Base-by-base conservation (phyloP, 163 green algal species). In the Chlamydomonas reinhardtii region DNA sequence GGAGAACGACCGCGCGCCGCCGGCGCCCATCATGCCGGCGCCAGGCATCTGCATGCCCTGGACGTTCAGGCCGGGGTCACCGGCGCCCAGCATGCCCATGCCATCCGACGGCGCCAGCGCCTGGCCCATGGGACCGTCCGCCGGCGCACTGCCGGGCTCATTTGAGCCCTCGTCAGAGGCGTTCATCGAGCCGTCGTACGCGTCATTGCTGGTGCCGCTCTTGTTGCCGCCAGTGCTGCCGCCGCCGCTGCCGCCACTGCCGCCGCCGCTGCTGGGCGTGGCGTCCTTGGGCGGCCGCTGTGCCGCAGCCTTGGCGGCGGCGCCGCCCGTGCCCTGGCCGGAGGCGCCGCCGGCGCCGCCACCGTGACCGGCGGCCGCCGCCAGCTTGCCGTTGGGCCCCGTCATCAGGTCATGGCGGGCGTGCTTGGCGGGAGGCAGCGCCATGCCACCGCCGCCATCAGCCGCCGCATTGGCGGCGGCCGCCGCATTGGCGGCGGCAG, bases 111-210 rank as follows among this genome's bases (percentile, higher is more conserved):
- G 77, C 34, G 77, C 19, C 31, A 76, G 43, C 16, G 68, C 52
- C 68, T 92, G 85, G 52, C 89, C 89, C 72, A 87, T 75, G 65
- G 69, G 82, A 34, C 72, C 82, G 27, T 77, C 77, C 14, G 90
- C 82, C 4, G 87, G 90, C 29, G 89, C 83, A 39, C 62, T 91
- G n/a, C 90, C 90, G 6, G 90, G 90, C 84, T 93, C 90, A 43
- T 93, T 93, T 34, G 66, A 85, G 9, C 90, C 90, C 66, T 93
- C 90, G 65, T 93, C 90, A n/a, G 87, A 92, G n/a, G 78, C 90
- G 54, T 93, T 92, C 43, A 92, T 79, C 74, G 62, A 80, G 43
- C 85, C 85, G 75, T 85, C 75, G 37, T 75, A 89, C 16, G 59
- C 75, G 31, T 85, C 84, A 35, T 85, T 80, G 29, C 66, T 81